Conservation (phyloP, 495 filamentous ascomycete genomes). For the Lepidopterella palustris region DNA sequence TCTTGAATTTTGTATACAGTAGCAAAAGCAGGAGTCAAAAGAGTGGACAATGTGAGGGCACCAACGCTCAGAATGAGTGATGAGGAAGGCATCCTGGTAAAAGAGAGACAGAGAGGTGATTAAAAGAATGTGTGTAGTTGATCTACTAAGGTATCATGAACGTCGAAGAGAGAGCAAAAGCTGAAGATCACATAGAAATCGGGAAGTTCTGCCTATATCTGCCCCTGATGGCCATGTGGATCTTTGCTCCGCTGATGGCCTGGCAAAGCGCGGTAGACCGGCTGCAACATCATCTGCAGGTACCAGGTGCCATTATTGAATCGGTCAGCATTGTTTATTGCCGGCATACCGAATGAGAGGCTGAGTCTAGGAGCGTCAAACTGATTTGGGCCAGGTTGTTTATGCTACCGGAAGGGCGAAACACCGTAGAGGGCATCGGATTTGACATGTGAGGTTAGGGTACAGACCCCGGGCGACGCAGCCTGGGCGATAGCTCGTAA, state of each 20-base stretch:
- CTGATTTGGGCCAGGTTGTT: not conserved
- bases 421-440: not conserved
- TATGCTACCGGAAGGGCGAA: not conserved
- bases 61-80: slow-evolving; percentile 24
- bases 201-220: not conserved
- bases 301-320: too few relatives aligned
- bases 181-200: not conserved
- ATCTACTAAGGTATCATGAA: slow-evolving; percentile 1
- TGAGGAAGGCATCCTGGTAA: slow-evolving; percentile 26
- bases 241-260: not conserved
- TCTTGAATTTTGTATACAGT: slow-evolving; percentile 6
- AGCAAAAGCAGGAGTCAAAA: slow-evolving; percentile 17
- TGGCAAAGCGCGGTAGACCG: not conserved
- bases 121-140: slow-evolving; percentile 21
- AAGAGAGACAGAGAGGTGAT: slow-evolving; percentile 18
- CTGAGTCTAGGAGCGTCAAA: not conserved
- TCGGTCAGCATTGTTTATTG: too few relatives aligned
- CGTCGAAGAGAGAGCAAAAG: not conserved
- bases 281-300: not conserved
- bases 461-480: not conserved
- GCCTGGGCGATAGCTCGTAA: not conserved
- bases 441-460: not conserved
- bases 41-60: slow-evolving; percentile 14
- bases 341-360: too few relatives aligned
- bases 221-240: not conserved